Base-by-base conservation (phyloP, 345 rosid genomes). In the Hypericum perforatum region DNA sequence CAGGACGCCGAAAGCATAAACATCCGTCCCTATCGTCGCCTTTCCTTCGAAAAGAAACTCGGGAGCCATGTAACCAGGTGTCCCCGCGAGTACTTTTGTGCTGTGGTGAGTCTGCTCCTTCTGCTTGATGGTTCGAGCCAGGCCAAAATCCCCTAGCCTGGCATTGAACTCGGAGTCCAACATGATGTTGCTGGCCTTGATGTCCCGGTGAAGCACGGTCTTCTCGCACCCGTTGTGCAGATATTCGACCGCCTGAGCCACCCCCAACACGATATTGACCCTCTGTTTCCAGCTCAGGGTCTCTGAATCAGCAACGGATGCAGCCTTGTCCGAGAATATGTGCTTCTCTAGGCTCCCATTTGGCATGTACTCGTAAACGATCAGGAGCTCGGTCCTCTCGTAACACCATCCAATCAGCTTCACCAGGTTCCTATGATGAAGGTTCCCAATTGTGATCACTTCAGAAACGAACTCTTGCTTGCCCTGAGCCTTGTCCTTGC, bases 51-150 rank as follows among this genome's bases (percentile, higher is more conserved):
- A 75, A 16, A 84, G 68, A 49, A 69, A 71, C 70, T 89, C 95
- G 0, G 97, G 95, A 29, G 97, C 90, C 88, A 89, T 89, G 65
- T 89, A 89, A 4, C 90, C 90, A 0, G 73, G 80, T 7, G 97
- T 89, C 53, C 97, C 83, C 0, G 90, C 83, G 0, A 89, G 66
- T 64, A 75, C 90, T 5, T 69, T 77, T 0, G 95, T 86, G 0
- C 86, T 75, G 63, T 86, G 84, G 60, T 89, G 90, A 0, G 94
- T 83, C 63, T 76, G 65, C 32, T 80, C 80, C 3, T 71, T 73
- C n/a, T 50, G 70, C 11, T 74, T 78, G 16, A 84, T 76, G 16
- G 78, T 84, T 45, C 88, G 57, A 0, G 95, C 92, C 57, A 89
- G 77, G 0, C 95, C 88, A n/a, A 89, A 89, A 63, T 89, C 95